phyloP scores from a whole-genome alignment of 352 stramenopile genomes.

The Globisporangium orthogonon region DNA sequence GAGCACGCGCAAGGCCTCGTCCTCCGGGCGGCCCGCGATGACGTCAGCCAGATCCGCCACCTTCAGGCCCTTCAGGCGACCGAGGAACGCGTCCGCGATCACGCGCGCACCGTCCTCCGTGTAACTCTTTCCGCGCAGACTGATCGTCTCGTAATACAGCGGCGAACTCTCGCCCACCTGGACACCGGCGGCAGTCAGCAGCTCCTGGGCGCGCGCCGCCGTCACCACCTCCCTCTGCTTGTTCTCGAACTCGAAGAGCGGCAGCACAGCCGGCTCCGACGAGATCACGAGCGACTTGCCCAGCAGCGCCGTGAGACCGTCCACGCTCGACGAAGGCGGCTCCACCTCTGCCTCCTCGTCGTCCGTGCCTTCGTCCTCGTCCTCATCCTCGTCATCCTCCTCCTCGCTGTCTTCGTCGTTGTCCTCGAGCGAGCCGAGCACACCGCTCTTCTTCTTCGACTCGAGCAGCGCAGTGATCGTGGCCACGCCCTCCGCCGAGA shows the following conservation, averaged over 20 bases:
- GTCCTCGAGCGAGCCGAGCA: conserved; percentile 72
- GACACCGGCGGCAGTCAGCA: conserved; percentile 40
- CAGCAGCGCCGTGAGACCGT: conserved; percentile 37
- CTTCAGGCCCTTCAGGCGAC: conserved; percentile 39
- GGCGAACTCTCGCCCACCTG: conserved; percentile 23
- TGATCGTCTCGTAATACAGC: conserved; percentile 46
- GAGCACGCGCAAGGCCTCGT: conserved; percentile 87
- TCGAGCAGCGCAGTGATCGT: conserved; percentile 45
- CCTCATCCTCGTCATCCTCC: conserved; percentile 42
- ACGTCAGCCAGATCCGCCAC: conserved; percentile 88
- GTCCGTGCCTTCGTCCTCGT: conserved; percentile 30
- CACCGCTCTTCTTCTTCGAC: conserved; percentile 38
- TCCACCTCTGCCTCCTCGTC: conserved; percentile 34
- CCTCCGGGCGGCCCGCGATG: conserved; percentile 87
- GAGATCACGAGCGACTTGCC: conserved; percentile 39
- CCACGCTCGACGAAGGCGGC: conserved; percentile 22
- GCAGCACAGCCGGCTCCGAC: conserved; percentile 9
- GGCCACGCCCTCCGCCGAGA: conserved; percentile 55
- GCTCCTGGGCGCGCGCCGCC: conserved; percentile 33
- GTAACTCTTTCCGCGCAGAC: conserved; percentile 77
- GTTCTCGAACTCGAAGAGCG: conserved; percentile 49
- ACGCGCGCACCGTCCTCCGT: conserved; percentile 54
- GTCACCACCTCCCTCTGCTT: conserved; percentile 69
- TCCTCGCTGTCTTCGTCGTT: conserved; percentile 81
- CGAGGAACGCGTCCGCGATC: conserved; percentile 45